These are phyloP conservation scores for Fusarium sambucinum DNA, from an alignment of 2,329 filamentous ascomycete genomes.

Conservation along the genomic window DNA sequence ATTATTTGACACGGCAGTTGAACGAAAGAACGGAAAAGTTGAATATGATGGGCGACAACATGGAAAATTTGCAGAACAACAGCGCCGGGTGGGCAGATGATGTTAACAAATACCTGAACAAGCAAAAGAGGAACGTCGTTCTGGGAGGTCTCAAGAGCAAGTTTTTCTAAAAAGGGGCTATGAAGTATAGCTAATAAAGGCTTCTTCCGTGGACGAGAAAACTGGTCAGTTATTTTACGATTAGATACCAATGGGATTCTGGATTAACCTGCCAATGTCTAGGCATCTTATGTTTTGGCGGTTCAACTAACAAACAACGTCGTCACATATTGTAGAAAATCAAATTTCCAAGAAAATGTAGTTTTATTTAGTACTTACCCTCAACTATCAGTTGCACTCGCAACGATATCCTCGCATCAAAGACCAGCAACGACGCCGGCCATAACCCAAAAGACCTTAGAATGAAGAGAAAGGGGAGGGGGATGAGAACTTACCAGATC, in stretches of 20 bases:
- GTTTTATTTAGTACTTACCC: not conserved
- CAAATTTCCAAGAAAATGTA: not conserved
- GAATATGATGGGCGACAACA: conserved; percentile 82
- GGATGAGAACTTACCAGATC: not conserved
- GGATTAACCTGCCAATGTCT: not conserved
- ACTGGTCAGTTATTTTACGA: conserved; percentile 7
- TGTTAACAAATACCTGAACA: conserved; percentile 85
- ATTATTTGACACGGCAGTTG: conserved; percentile 87
- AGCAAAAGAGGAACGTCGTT: conserved; percentile 88
- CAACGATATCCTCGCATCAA: not conserved
- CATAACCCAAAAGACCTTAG: not conserved
- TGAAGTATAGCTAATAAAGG: not conserved
- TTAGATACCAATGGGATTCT: conserved; percentile 29
- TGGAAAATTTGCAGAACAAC: conserved; percentile 84
- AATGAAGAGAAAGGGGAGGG: not conserved
- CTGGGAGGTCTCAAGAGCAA: conserved; percentile 76
- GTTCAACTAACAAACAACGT: not conserved
- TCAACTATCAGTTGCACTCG: not conserved
- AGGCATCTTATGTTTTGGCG: not conserved
- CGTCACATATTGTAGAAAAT: not conserved
- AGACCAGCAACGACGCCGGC: not conserved
- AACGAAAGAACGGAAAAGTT: conserved; percentile 92
- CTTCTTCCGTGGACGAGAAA: conserved; percentile 2
- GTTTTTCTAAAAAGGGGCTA: conserved; percentile 55
- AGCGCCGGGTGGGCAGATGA: conserved; percentile 88